phyloP scores from a whole-genome alignment of 2,329 filamentous ascomycete species.

The Lanzia echinophila region DNA sequence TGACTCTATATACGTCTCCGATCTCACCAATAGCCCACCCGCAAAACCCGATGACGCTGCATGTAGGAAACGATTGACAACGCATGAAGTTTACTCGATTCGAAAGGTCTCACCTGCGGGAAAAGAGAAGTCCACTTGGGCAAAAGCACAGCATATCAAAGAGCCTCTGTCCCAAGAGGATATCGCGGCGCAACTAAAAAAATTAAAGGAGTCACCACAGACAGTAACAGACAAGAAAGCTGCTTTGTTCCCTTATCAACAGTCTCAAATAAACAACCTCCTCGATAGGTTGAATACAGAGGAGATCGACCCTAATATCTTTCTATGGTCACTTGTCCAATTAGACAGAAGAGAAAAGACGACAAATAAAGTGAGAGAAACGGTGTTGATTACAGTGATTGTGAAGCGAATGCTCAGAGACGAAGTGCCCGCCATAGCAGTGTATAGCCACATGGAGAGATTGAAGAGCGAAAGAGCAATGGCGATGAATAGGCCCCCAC shows the following conservation, averaged over 20 bases:
- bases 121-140: slow-evolving; percentile 25
- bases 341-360: slow-evolving; percentile 17
- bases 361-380: slow-evolving; percentile 18
- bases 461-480: slow-evolving; percentile 12
- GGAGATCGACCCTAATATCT: slow-evolving; percentile 19
- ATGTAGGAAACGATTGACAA: slow-evolving; percentile 5
- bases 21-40: neutral
- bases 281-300: slow-evolving; percentile 22
- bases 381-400: slow-evolving; percentile 24
- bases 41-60: slow-evolving; percentile 1
- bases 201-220: slow-evolving; percentile 19
- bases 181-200: slow-evolving; percentile 24
- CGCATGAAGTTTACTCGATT: slow-evolving; percentile 21
- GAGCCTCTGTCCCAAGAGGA: slow-evolving; percentile 25
- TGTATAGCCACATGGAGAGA: slow-evolving; percentile 20
- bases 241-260: slow-evolving; percentile 21
- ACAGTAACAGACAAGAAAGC: slow-evolving; percentile 26
- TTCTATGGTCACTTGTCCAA: slow-evolving; percentile 28
- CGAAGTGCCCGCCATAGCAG: slow-evolving; percentile 14
- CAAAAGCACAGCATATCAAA: slow-evolving; percentile 20
- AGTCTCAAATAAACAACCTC: slow-evolving; percentile 24
- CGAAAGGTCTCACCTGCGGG: slow-evolving; percentile 18
- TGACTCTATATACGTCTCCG: neutral
- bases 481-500: slow-evolving; percentile 11
- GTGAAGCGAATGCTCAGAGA: slow-evolving; percentile 19